Base-by-base conservation (phyloP, 208 protist genomes). In the Acanthamoeba divionensis region DNA sequence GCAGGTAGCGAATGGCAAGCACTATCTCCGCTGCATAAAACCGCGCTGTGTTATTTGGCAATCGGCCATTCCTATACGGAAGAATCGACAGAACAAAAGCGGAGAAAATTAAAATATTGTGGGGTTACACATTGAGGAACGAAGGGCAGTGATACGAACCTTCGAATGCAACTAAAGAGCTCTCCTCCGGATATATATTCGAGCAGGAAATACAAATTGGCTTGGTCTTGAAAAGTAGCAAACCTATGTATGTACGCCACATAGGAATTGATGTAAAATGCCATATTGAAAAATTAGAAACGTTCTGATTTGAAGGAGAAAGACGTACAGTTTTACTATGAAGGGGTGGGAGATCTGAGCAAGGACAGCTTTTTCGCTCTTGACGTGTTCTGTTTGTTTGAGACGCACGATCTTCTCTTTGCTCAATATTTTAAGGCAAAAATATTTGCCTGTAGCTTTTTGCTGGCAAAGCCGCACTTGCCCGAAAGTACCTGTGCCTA, bases 331-430 rank as follows among this genome's bases (percentile, higher is more conserved):
- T 55, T 94, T 94, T 13, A 97, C 94, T 88, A 97, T 96, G 60
- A 96, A 97, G 10, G 96, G 96, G 85, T 96, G 96, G 54, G 92
- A 41, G 33, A 96, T 87, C 4, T 90, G 41, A 1, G 83, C 50
- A 31, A 98, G 86, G 63, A 97, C 92, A 13, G 71, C 57, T 73
- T 97, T 97, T 91, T 99, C 98, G 15, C 94, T 95, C 65, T 98
- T 89, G 50, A 99, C 95, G 75, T 97, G 96, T 71, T 97, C 95
- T 15, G 95, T 93, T 90, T 97, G 95, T 79, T 96, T 96, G 26
- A 96, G 47, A 47, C 92, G 80, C 33, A 96, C 90, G 12, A 97
- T 85, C 55, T 95, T 86, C 7, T 50, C 50, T 71, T 97, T 97
- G 31, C 93, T 94, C 8, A 96, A 80, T 33, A 95, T 79, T 67